Conservation (phyloP, 805 yeast genomes). For the Gaillardinia entomophila region DNA sequence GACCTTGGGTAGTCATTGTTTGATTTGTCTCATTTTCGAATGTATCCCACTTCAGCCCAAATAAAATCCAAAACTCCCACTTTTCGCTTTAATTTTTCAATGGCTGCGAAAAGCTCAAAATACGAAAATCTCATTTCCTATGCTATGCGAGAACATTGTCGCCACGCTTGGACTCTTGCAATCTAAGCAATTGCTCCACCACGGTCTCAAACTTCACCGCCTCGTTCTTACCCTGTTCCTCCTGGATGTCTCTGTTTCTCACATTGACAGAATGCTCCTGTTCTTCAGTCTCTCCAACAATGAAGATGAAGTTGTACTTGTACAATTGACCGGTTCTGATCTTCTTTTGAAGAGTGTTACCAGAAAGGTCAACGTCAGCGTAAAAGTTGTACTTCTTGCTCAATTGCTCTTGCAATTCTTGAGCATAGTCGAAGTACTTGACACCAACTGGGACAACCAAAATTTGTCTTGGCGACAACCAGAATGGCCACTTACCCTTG, state of each 20-base stretch:
- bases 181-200: conserved; percentile 56
- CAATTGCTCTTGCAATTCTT: conserved; percentile 63
- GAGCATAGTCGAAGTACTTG: conserved; percentile 86
- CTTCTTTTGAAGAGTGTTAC: conserved; percentile 97
- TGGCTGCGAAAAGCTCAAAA: too few species aligned
- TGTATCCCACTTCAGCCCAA: too few species aligned
- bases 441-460: conserved; percentile 96
- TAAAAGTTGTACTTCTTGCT: conserved; percentile 69
- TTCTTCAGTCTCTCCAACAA: conserved; percentile 95
- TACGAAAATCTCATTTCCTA: background rate
- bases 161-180: conserved; percentile 69
- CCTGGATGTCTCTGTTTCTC: conserved; percentile 93
- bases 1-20: too few species aligned
- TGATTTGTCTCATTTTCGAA: too few species aligned
- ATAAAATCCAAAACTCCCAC: too few species aligned
- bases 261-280: conserved; percentile 76
- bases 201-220: conserved; percentile 71
- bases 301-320: conserved; percentile 92
- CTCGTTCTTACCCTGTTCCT: conserved; percentile 88
- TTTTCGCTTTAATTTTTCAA: too few species aligned
- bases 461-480: conserved; percentile 99
- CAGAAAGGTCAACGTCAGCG: conserved; percentile 89
- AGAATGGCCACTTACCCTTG: conserved; percentile 99
- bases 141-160: conserved; percentile 45
- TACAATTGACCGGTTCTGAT: conserved; percentile 93